Evolutionary conservation across 345 rosid species (phyloP).

Genomic region (Gossypium anomalum): DNA sequence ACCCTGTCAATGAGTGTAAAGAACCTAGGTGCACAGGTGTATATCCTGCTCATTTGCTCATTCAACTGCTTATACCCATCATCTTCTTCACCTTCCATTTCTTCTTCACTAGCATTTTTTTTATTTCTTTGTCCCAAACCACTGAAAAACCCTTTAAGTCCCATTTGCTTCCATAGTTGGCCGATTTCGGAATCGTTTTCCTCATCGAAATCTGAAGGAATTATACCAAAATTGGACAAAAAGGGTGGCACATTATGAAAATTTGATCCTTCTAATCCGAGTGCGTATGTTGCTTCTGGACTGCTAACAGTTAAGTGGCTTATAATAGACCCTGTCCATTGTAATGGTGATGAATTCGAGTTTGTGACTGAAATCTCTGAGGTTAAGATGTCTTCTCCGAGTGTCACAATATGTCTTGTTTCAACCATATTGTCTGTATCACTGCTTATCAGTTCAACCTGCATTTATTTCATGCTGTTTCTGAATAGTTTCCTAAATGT

Average conservation of each 20-base stretch:
- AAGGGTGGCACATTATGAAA: constrained; percentile 38
- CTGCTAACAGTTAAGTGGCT: constrained; percentile 81
- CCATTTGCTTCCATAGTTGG: constrained; percentile 21
- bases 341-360: constrained; percentile 34
- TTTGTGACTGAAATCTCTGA: constrained; percentile 53
- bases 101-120: constrained; percentile 27
- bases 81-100: constrained; percentile 54
- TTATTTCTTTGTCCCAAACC: constrained; percentile 15
- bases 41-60: constrained; percentile 68
- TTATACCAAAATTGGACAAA: constrained; percentile 32
- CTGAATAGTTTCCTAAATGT: background rate
- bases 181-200: constrained; percentile 19
- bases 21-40: constrained; percentile 63
- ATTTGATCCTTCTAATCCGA: constrained; percentile 67
- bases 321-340: constrained; percentile 44
- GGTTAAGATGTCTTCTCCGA: constrained; percentile 48
- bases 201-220: constrained; percentile 40
- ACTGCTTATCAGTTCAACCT: constrained; percentile 60
- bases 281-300: constrained; percentile 77
- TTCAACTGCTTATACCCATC: constrained; percentile 60
- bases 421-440: constrained; percentile 44
- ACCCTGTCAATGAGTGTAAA: constrained; percentile 81
- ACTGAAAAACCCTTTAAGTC: constrained; percentile 13
- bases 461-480: constrained; percentile 19
- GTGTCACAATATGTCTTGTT: constrained; percentile 47